Conservation (phyloP, 2,329 filamentous ascomycete species). For the Hansfordia pulvinata region DNA sequence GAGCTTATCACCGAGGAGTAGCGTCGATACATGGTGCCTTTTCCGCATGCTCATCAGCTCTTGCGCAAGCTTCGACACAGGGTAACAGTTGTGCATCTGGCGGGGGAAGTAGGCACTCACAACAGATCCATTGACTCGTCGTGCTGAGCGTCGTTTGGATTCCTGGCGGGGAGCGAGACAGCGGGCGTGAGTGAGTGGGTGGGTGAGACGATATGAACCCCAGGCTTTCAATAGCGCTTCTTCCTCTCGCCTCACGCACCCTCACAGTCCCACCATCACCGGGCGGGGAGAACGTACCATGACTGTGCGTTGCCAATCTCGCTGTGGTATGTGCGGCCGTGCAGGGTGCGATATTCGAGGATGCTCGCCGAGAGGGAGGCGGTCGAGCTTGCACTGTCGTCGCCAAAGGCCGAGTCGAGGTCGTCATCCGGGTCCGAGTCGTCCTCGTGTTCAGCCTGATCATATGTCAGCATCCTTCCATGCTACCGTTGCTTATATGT, state of each 20-base stretch:
- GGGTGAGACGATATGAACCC: too few relatives aligned
- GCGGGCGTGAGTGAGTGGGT: too few relatives aligned
- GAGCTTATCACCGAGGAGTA: slow-evolving; percentile 20
- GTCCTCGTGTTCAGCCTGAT: slow-evolving; percentile 8
- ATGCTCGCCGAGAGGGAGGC: slow-evolving; percentile 15
- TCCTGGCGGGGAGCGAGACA: neutral
- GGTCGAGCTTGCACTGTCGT: slow-evolving; percentile 10
- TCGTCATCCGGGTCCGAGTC: slow-evolving; percentile 7
- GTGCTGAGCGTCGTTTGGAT: slow-evolving; percentile 10
- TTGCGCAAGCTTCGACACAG: slow-evolving; percentile 4
- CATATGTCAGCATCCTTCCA: too few relatives aligned
- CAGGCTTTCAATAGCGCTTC: too few relatives aligned
- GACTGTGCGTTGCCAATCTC: too few relatives aligned
- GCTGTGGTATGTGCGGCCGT: slow-evolving; percentile 16
- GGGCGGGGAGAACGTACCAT: too few relatives aligned
- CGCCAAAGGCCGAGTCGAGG: slow-evolving; percentile 13
- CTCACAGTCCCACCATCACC: too few relatives aligned
- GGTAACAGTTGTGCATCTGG: slow-evolving; percentile 1
- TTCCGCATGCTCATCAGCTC: too few relatives aligned
- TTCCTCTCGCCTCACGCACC: too few relatives aligned
- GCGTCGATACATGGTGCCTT: slow-evolving; percentile 10
- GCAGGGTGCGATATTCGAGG: slow-evolving; percentile 14
- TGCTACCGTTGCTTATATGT: too few relatives aligned
- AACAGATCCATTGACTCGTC: slow-evolving; percentile 11
- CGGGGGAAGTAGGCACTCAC: slow-evolving; percentile 3